These are phyloP conservation scores for Anacardium occidentale DNA, from an alignment of 345 rosid species.

Conservation along the genomic window DNA sequence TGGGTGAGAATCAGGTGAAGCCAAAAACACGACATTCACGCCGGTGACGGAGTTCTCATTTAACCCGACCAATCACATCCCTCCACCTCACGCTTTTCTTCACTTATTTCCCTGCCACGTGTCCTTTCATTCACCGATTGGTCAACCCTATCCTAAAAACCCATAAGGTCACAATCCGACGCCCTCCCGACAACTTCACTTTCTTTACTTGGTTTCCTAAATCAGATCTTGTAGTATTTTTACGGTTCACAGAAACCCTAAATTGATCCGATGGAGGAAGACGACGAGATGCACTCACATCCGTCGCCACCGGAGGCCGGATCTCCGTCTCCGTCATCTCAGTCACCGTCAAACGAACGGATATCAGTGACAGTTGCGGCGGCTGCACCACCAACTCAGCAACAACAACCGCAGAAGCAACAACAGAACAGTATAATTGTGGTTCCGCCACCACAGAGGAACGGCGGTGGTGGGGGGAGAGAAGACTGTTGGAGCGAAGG, in stretches of 20 bases:
- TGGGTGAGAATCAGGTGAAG: not conserved
- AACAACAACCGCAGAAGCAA: constrained; percentile 23
- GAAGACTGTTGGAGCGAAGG: constrained; percentile 98
- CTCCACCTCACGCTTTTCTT: constrained; percentile 30
- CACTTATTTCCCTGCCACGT: constrained; percentile 43
- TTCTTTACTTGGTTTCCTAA: not conserved
- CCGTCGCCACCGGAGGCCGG: constrained; percentile 31
- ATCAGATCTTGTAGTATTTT: constrained; percentile 11
- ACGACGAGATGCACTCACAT: constrained; percentile 55
- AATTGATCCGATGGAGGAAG: constrained; percentile 39
- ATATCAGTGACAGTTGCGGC: constrained; percentile 48
- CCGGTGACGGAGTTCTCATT: constrained; percentile 49
- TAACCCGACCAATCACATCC: constrained; percentile 34
- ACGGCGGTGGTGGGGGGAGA: constrained; percentile 53
- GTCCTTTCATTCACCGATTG: constrained; percentile 50
- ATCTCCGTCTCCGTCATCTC: constrained; percentile 28
- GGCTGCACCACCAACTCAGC: constrained; percentile 27
- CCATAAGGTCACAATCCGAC: constrained; percentile 19
- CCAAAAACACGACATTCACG: constrained; percentile 21
- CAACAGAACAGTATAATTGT: constrained; percentile 34
- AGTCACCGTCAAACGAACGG: constrained; percentile 41
- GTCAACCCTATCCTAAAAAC: constrained; percentile 29
- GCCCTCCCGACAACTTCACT: constrained; percentile 21
- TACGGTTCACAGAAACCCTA: constrained; percentile 18
- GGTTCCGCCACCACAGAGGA: constrained; percentile 36